Conservation (phyloP, 352 stramenopile genomes). For the Phytopythium ostracodes region DNA sequence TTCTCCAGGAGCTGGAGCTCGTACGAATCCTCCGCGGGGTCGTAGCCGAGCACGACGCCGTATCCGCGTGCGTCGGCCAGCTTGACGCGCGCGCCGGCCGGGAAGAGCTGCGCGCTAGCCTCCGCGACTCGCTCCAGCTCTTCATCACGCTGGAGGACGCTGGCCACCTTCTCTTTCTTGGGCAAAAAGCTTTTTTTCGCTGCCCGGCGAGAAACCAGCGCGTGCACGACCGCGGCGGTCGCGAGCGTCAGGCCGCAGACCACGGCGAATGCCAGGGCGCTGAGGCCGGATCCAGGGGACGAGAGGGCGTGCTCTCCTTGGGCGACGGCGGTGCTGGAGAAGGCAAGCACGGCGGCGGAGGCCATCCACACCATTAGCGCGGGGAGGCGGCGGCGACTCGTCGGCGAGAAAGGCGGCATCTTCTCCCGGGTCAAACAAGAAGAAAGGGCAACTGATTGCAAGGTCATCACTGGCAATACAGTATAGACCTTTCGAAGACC, state of each 20-base stretch:
- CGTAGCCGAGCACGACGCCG: constrained; percentile 20
- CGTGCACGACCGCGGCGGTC: constrained; percentile 17
- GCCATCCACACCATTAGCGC: neutral
- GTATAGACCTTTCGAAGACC: too few species aligned
- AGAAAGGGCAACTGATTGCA: neutral
- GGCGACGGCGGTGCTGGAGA: neutral
- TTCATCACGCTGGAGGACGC: constrained; percentile 30
- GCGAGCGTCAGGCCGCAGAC: constrained; percentile 12
- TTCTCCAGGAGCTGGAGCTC: constrained; percentile 17
- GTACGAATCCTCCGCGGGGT: constrained; percentile 24
- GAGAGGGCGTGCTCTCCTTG: neutral
- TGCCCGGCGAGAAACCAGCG: neutral
- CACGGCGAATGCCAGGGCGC: neutral
- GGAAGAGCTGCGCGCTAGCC: constrained; percentile 15
- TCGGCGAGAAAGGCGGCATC: neutral
- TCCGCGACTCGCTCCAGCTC: constrained; percentile 20
- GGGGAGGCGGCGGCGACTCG: neutral
- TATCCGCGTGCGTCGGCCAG: constrained; percentile 9
- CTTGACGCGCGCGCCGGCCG: constrained; percentile 19
- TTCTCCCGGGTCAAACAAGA: neutral
- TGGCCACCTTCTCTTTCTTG: constrained; percentile 3
- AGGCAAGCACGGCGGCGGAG: neutral
- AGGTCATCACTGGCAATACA: neutral
- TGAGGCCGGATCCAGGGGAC: too few species aligned
- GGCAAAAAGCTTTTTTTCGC: neutral